A percentile compares a stretch with the other conserved stretches of the same genome.
phyloP scores from a whole-genome alignment of 2,329 filamentous ascomycete genomes.

The Pezicula carpinea region DNA sequence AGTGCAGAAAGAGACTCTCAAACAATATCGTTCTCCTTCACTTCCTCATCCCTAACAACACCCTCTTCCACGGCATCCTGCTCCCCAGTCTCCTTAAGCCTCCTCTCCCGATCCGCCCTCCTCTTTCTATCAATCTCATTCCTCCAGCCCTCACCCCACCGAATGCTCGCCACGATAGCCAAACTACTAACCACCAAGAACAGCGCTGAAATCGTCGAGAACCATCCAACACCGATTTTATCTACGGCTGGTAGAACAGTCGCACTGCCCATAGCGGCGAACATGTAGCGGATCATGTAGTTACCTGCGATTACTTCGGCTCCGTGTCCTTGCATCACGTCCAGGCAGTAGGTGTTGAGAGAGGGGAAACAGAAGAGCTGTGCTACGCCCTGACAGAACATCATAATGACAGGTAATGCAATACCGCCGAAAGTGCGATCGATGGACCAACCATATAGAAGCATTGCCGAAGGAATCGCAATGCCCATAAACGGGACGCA shows the following conservation, averaged over 20 bases:
- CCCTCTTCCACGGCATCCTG: background rate
- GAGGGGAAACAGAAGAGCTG: conserved; percentile 73
- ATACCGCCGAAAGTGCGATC: conserved; percentile 47
- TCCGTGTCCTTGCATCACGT: conserved; percentile 69
- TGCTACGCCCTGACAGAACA: conserved; percentile 71
- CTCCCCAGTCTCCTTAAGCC: conserved; percentile 1
- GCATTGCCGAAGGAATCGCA: conserved; percentile 56
- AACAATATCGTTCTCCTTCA: background rate
- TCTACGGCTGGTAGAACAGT: conserved; percentile 71
- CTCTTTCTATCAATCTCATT: conserved; percentile 43
- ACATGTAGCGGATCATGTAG: conserved; percentile 72
- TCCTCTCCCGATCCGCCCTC: conserved; percentile 27
- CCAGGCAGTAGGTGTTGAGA: conserved; percentile 76
- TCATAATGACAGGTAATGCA: conserved; percentile 61
- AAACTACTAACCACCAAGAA: conserved; percentile 39
- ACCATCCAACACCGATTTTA: conserved; percentile 75
- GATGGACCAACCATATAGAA: conserved; percentile 63
- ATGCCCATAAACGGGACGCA: conserved; percentile 52
- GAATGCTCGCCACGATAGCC: conserved; percentile 2
- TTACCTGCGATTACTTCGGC: conserved; percentile 77
- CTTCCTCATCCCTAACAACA: background rate
- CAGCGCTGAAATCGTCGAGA: conserved; percentile 58
- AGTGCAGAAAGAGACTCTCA: no score
- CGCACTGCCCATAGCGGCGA: conserved; percentile 66
- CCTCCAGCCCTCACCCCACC: conserved; percentile 21